phyloP scores from a whole-genome alignment of 176 grass and related monocot genomes.

The Oropetium thomaeum region DNA sequence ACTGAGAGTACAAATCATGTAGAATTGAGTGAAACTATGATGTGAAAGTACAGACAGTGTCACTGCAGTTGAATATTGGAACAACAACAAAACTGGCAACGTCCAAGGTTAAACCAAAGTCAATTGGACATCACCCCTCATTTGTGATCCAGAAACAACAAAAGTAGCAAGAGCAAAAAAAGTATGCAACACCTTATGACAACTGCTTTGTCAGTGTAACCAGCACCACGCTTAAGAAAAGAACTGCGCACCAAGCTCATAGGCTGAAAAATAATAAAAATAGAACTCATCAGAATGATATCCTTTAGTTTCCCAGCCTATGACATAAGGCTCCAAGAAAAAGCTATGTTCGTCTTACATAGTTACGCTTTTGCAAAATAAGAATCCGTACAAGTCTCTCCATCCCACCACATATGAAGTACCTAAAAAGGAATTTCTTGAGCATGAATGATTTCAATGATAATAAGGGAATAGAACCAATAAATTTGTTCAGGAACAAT shows the following conservation, averaged over 20 bases:
- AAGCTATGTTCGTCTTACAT: slow-evolving; percentile 62
- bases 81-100: neutral
- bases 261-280: slow-evolving; percentile 53
- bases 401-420: slow-evolving; percentile 86
- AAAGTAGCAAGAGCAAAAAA: neutral
- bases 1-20: neutral
- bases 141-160: slow-evolving; percentile 10
- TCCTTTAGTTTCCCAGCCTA: neutral
- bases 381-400: slow-evolving; percentile 86
- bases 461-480: slow-evolving; percentile 27
- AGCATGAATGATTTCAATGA: slow-evolving; percentile 5
- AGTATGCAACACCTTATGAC: slow-evolving; percentile 59
- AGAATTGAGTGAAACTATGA: slow-evolving; percentile 3
- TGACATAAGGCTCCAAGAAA: slow-evolving; percentile 22
- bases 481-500: slow-evolving; percentile 4
- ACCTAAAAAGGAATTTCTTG: slow-evolving; percentile 47
- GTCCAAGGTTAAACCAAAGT: slow-evolving; percentile 1
- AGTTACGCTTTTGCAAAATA: slow-evolving; percentile 89
- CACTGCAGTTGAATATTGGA: neutral
- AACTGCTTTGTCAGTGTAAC: slow-evolving; percentile 95
- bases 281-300: slow-evolving; percentile 19
- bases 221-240: slow-evolving; percentile 62
- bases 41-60: neutral
- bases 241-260: slow-evolving; percentile 71
- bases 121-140: neutral